phyloP scores from a whole-genome alignment of 2,329 filamentous ascomycete species.

The Gnomoniopsis smithogilvyi region DNA sequence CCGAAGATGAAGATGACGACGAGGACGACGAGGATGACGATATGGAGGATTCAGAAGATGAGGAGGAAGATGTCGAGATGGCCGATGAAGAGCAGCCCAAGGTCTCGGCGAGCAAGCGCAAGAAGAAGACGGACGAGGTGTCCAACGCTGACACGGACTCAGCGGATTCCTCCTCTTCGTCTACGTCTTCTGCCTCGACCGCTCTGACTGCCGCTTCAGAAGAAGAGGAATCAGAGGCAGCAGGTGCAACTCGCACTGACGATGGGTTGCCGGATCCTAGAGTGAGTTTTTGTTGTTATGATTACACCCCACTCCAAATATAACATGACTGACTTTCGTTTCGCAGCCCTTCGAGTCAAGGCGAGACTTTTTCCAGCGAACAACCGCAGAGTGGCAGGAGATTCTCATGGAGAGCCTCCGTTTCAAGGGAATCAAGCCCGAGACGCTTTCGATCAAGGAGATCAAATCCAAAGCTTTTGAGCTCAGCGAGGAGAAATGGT shows the following conservation, averaged over 20 bases:
- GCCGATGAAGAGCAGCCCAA: constrained; percentile 44
- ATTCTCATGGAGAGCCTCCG: constrained; percentile 73
- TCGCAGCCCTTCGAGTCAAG: constrained; percentile 80
- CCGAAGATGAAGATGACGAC: constrained; percentile 57
- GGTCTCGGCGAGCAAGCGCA: constrained; percentile 53
- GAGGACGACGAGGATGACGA: constrained; percentile 60
- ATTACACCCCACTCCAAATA: too few species aligned
- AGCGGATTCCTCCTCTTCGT: constrained; percentile 24
- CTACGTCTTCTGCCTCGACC: constrained; percentile 14
- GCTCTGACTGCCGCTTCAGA: constrained; percentile 24
- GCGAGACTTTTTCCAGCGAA: constrained; percentile 88
- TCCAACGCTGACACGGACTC: constrained; percentile 36
- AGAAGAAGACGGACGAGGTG: constrained; percentile 48
- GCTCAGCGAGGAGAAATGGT: constrained; percentile 95
- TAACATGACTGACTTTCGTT: constrained; percentile 17
- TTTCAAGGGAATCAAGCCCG: constrained; percentile 63
- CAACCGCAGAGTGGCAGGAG: constrained; percentile 87
- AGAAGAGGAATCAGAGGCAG: constrained; percentile 45
- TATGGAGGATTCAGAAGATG: constrained; percentile 49
- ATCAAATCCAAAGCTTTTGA: constrained; percentile 89
- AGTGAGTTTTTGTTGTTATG: constrained; percentile 41
- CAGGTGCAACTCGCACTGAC: constrained; percentile 52
- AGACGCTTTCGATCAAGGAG: constrained; percentile 78
- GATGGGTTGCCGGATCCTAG: constrained; percentile 73
- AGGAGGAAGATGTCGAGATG: constrained; percentile 47